These are phyloP conservation scores for Rhynchospora breviuscula DNA, from an alignment of 176 grass and related monocot genomes.

Conservation along the genomic window DNA sequence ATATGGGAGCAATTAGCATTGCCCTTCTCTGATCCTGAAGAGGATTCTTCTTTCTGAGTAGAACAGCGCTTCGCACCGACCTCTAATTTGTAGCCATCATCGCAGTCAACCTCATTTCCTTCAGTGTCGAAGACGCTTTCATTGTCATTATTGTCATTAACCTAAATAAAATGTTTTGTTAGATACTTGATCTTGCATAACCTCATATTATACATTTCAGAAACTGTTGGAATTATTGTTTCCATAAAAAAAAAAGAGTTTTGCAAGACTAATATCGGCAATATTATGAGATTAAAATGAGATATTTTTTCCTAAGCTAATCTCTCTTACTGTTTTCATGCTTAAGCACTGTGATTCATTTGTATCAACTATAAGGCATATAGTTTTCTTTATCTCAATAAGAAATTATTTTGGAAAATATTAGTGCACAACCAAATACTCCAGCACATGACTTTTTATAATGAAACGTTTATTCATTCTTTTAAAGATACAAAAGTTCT, in stretches of 20 bases:
- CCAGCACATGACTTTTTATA: neutral
- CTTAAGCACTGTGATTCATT: neutral
- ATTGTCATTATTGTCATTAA: neutral
- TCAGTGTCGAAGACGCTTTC: neutral
- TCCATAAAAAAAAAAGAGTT: neutral
- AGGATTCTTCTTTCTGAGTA: neutral
- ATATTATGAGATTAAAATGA: neutral
- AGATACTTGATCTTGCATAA: neutral
- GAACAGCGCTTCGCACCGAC: neutral
- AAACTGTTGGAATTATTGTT: neutral
- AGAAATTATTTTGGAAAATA: neutral
- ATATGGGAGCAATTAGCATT: neutral
- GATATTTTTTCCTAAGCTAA: neutral
- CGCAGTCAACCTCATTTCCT: neutral
- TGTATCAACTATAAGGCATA: neutral
- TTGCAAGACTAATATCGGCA: neutral
- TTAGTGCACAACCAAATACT: no score
- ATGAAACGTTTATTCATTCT: no score
- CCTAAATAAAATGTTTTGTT: neutral
- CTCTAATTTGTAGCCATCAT: neutral
- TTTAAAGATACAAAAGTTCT: no score
- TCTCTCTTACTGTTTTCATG: neutral
- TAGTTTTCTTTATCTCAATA: neutral
- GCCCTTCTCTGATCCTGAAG: neutral
- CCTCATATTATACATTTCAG: no score